Conservation (phyloP, 495 filamentous ascomycete species). For the Penicillium paxilli region DNA sequence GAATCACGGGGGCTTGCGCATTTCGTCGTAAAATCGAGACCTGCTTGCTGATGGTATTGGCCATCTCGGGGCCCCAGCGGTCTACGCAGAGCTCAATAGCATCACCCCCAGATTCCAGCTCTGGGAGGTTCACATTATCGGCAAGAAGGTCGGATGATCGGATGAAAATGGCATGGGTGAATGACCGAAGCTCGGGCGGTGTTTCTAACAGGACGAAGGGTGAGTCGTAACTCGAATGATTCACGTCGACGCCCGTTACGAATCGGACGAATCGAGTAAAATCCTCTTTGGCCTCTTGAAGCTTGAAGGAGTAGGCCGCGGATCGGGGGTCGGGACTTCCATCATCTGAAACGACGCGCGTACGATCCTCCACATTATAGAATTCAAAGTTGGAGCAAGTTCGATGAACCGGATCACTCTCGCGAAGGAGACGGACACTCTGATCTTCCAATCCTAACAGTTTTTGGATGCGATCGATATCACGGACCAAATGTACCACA, state of each 20-base stretch:
- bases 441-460: slow-evolving; percentile 61
- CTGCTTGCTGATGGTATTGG: slow-evolving; percentile 43
- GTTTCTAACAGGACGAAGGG: slow-evolving; percentile 71
- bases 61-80: slow-evolving; percentile 52
- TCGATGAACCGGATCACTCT: slow-evolving; percentile 55
- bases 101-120: slow-evolving; percentile 68
- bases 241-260: slow-evolving; percentile 56
- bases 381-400: slow-evolving; percentile 78
- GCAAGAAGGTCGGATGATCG: slow-evolving; percentile 60
- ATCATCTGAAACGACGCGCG: slow-evolving; percentile 28
- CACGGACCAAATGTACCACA: slow-evolving; percentile 71
- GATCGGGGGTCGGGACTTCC: slow-evolving; percentile 44
- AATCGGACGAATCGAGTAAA: slow-evolving; percentile 71
- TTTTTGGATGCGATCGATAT: slow-evolving; percentile 63
- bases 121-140: slow-evolving; percentile 55
- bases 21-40: slow-evolving; percentile 53
- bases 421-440: slow-evolving; percentile 49
- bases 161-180: slow-evolving; percentile 66
- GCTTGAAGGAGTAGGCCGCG: slow-evolving; percentile 61
- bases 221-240: slow-evolving; percentile 61
- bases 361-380: slow-evolving; percentile 65
- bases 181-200: slow-evolving; percentile 62
- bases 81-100: slow-evolving; percentile 73
- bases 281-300: slow-evolving; percentile 73
- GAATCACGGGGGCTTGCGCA: slow-evolving; percentile 66